phyloP scores from a whole-genome alignment of 2,329 filamentous ascomycete genomes.

The Alternaria conjuncta region DNA sequence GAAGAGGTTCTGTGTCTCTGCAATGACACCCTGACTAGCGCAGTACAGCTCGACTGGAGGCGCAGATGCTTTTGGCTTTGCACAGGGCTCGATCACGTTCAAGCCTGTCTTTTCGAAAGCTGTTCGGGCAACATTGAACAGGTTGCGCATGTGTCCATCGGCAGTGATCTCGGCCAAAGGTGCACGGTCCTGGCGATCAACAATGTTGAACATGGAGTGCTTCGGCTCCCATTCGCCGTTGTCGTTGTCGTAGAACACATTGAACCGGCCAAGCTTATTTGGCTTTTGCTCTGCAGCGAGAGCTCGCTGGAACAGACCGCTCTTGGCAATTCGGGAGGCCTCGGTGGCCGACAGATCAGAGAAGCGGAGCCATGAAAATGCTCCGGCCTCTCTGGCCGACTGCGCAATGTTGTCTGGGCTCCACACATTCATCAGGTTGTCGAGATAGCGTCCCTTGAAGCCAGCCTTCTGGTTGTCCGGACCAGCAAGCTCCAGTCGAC shows the following conservation, averaged over 20 bases:
- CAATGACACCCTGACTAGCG: slow-evolving; percentile 67
- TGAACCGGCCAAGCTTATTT: slow-evolving; percentile 69
- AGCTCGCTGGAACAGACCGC: slow-evolving; percentile 76
- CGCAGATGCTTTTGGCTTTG: slow-evolving; percentile 77
- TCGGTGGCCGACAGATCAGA: slow-evolving; percentile 78
- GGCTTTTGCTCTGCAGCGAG: slow-evolving; percentile 60
- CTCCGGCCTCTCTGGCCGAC: slow-evolving; percentile 65
- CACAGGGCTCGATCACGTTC: slow-evolving; percentile 79
- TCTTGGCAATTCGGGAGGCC: slow-evolving; percentile 71
- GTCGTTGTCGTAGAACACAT: slow-evolving; percentile 70
- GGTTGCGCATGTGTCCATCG: slow-evolving; percentile 73
- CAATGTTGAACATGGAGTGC: slow-evolving; percentile 83
- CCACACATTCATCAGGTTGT: slow-evolving; percentile 90
- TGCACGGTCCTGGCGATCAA: slow-evolving; percentile 69
- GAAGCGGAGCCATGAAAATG: slow-evolving; percentile 92
- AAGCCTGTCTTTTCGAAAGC: slow-evolving; percentile 75
- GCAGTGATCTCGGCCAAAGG: slow-evolving; percentile 72
- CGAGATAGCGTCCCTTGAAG: slow-evolving; percentile 77
- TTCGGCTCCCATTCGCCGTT: slow-evolving; percentile 71
- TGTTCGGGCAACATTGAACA: slow-evolving; percentile 78
- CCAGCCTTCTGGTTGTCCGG: slow-evolving; percentile 76
- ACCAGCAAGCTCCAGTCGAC: slow-evolving; percentile 76
- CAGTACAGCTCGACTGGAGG: slow-evolving; percentile 85
- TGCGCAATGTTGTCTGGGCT: slow-evolving; percentile 76
- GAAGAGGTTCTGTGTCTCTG: slow-evolving; percentile 73